phyloP scores from a whole-genome alignment of 176 grass and related monocot genomes.

The Cymbopogon citratus region DNA sequence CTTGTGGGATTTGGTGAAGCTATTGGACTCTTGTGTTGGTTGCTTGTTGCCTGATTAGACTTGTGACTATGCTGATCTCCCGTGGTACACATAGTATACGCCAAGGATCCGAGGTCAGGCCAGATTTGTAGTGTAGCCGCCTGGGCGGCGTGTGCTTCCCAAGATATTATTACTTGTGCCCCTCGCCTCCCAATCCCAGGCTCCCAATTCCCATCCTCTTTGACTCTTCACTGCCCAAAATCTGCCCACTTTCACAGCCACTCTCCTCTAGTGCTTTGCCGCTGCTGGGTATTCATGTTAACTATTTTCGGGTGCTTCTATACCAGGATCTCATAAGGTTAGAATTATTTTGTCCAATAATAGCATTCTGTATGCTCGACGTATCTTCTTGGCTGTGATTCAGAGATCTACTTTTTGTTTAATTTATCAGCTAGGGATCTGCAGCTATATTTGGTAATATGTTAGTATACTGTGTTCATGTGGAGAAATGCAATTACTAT shows the following conservation, averaged over 20 bases:
- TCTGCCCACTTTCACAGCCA: background rate
- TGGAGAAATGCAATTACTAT: background rate
- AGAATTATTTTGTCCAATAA: background rate
- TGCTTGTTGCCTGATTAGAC: constrained; percentile 20
- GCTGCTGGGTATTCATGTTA: background rate
- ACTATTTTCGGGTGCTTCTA: background rate
- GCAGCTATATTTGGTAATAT: background rate
- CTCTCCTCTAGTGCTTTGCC: background rate
- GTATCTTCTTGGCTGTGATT: background rate
- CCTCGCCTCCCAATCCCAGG: background rate
- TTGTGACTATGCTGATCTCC: background rate
- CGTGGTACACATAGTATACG: background rate
- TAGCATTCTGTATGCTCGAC: background rate
- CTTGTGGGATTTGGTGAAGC: constrained; percentile 6
- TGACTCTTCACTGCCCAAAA: background rate
- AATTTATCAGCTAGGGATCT: background rate
- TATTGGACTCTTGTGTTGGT: constrained; percentile 4
- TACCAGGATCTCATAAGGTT: background rate
- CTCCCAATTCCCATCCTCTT: background rate
- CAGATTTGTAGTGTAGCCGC: background rate
- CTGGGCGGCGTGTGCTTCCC: background rate
- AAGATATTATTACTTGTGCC: background rate
- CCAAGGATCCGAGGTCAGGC: background rate
- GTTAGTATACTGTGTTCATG: background rate
- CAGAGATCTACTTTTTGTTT: background rate